Evolutionary conservation across 2,329 filamentous ascomycete genomes (phyloP).

Genomic region (Pseudodiploospora longispora): DNA sequence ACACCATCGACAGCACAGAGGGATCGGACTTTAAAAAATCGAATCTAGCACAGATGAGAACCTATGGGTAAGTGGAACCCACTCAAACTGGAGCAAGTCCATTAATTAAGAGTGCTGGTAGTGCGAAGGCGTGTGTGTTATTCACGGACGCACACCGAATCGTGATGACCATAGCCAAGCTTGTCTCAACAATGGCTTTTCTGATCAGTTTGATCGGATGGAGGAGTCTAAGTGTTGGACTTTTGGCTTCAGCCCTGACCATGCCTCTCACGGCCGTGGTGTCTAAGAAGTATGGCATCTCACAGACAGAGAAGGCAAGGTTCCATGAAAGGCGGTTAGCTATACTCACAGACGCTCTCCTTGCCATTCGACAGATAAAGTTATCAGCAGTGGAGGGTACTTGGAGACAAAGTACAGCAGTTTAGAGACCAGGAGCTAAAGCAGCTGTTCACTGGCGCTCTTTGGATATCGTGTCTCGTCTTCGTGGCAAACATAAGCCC

Average conservation of each 20-base stretch:
- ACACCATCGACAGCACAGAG: too few relatives aligned
- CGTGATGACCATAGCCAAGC: too few relatives aligned
- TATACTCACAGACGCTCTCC: neutral
- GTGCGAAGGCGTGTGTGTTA: too few relatives aligned
- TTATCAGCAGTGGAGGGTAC: constrained; percentile 7
- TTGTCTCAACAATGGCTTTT: too few relatives aligned
- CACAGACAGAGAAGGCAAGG: neutral
- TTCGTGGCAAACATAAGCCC: constrained; percentile 5
- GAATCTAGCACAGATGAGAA: too few relatives aligned
- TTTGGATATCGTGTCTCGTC: neutral
- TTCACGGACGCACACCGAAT: too few relatives aligned
- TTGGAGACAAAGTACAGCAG: constrained; percentile 4
- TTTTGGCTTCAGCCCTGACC: neutral
- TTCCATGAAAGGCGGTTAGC: constrained; percentile 4
- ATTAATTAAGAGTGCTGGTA: too few relatives aligned
- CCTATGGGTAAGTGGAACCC: too few relatives aligned
- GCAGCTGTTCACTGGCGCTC: neutral
- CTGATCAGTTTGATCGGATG: constrained; percentile 1
- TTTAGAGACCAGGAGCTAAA: constrained; percentile 4
- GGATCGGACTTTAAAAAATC: too few relatives aligned
- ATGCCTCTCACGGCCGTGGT: constrained; percentile 1
- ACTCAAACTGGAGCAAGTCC: too few relatives aligned
- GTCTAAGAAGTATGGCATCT: neutral
- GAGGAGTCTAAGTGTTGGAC: constrained; percentile 3
- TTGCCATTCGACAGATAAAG: constrained; percentile 9